These are phyloP conservation scores for Aspergillus diversus DNA, from an alignment of 495 filamentous ascomycete species.

Conservation along the genomic window DNA sequence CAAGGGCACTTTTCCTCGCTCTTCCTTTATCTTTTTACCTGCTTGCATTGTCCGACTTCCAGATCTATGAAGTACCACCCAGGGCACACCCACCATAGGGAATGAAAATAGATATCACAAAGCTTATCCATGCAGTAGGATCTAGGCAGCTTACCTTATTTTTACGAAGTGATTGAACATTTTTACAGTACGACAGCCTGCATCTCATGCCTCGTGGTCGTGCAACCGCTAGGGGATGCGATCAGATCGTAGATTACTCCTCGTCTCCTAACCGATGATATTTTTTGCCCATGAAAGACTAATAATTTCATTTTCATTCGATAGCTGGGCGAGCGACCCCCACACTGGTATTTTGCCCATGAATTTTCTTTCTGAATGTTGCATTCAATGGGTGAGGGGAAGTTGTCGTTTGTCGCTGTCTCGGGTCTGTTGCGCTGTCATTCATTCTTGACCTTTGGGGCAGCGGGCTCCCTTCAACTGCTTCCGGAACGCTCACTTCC, in stretches of 20 bases:
- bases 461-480: conserved; percentile 9
- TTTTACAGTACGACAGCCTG: not conserved
- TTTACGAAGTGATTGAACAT: not conserved
- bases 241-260: conserved; percentile 9
- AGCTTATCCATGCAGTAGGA: no score
- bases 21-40: not conserved
- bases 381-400: not conserved
- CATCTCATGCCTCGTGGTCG: conserved; percentile 12
- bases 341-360: not conserved
- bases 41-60: not conserved
- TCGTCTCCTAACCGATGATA: no score
- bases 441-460: conserved; percentile 13
- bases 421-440: conserved; percentile 11
- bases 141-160: not conserved
- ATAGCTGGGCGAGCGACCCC: no score
- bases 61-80: no score
- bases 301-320: not conserved
- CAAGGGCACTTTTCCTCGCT: not conserved
- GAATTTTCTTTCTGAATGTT: not conserved
- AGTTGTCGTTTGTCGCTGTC: conserved; percentile 14
- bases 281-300: no score
- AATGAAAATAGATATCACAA: no score
- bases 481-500: conserved; percentile 19
- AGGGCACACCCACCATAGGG: no score
- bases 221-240: conserved; percentile 8